Conservation (phyloP, 495 filamentous ascomycete species). For the Penicillium paradoxum region DNA sequence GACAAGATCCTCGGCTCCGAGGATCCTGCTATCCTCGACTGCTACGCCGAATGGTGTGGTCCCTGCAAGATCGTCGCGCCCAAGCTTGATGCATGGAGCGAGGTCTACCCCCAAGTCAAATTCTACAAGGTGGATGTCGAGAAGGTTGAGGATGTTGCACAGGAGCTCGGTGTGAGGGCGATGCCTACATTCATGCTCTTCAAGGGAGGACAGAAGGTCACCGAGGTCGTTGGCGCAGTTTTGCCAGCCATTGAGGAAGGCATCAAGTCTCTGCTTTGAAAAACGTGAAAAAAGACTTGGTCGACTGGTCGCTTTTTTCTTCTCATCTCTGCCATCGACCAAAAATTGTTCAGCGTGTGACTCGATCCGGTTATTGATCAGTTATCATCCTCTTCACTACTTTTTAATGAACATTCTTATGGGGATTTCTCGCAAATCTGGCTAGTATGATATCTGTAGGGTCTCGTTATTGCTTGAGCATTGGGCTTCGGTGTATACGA, state of each 20-base stretch:
- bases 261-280: constrained; percentile 6
- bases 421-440: too few relatives aligned
- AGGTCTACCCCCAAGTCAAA: constrained; percentile 47
- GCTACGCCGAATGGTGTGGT: constrained; percentile 83
- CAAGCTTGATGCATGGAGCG: constrained; percentile 55
- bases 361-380: not conserved
- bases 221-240: constrained; percentile 69
- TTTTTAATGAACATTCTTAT: too few relatives aligned
- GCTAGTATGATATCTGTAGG: too few relatives aligned
- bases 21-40: constrained; percentile 67
- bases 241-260: constrained; percentile 22
- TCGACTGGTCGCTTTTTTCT: not conserved
- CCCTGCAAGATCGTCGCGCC: constrained; percentile 86
- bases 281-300: too few relatives aligned
- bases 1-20: constrained; percentile 28
- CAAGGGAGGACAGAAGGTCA: constrained; percentile 62
- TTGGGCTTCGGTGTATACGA: too few relatives aligned
- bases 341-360: not conserved
- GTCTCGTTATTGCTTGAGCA: too few relatives aligned
- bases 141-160: constrained; percentile 62
- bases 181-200: constrained; percentile 88
- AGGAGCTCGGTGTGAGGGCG: constrained; percentile 72
- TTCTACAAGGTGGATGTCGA: constrained; percentile 92
- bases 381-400: too few relatives aligned
- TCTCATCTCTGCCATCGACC: not conserved